Evolutionary conservation across 1,139 yeast species (phyloP), one percentile per base, ranked within the genome.

Genomic region (Taphrina wiesneri): DNA sequence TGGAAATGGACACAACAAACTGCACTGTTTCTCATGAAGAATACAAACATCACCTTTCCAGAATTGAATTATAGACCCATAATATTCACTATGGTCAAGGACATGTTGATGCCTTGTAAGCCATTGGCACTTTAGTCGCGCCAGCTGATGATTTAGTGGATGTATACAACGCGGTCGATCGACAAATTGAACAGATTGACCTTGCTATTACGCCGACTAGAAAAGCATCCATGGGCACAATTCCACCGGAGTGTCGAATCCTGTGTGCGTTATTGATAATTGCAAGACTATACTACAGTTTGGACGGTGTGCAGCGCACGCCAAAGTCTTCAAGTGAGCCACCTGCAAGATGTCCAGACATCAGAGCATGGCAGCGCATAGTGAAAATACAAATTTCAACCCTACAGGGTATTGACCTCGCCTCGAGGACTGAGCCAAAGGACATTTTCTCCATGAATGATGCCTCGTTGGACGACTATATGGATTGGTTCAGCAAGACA

Each of bases 1-100:
- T 60, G 64, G 64, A 39, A 51, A 19, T 60, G 57, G 57, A 28
- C 52, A n/a, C 34, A 28, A 23, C 64, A 60, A n/a, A 60, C 64
- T 11, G 64, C 57, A 7, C 13, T 36, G 11, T 60, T 51, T 43
- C 41, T 60, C 25, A 25, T 7, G 15, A 21, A 17, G 30, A 43
- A 36, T 9, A 19, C 43, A 7, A 39, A 26, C 43, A 39, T 60
- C 5, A 30, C 34, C 2, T 36, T 60, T 26, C 57, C 64, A n/a
- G 51, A 30, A 2, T 26, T 60, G 34, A 60, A 60, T 41, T 52
- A 52, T 7, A 51, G 57, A 1, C 64, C 64, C 26, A 23, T 60
- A 13, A 43, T 49, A 9, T 41, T 60, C 21, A n/a, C 30, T 11
- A 36, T 25, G 30, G 57, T 60, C 43, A 49, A 51, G 25, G 57